phyloP scores from a whole-genome alignment of 2,329 filamentous ascomycete genomes.

The Penicillium brevicompactum region DNA sequence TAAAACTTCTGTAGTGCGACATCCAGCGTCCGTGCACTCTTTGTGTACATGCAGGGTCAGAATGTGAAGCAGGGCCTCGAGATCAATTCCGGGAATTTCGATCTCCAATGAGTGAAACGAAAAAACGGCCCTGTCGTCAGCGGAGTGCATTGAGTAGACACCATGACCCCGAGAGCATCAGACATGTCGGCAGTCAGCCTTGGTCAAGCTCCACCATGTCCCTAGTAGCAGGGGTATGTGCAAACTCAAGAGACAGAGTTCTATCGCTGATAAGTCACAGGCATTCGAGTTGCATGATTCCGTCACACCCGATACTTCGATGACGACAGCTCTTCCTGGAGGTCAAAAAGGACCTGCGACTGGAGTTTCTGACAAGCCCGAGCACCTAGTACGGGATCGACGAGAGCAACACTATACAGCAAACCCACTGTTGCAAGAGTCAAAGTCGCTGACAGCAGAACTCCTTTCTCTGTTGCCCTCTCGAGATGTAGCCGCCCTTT shows the following conservation, averaged over 20 bases:
- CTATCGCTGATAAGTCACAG: not conserved
- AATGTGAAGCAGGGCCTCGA: constrained; percentile 18
- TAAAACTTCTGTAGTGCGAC: constrained; percentile 28
- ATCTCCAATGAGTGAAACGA: not conserved
- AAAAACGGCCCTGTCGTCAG: not conserved
- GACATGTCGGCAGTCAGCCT: not conserved
- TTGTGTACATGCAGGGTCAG: constrained; percentile 27
- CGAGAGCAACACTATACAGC: not conserved
- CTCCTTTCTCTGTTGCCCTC: constrained; percentile 23
- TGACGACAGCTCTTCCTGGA: constrained; percentile 21
- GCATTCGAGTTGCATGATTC: constrained; percentile 19
- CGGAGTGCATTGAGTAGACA: not conserved
- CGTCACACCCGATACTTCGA: constrained; percentile 4
- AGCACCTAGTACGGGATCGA: not conserved
- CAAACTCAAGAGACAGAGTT: not conserved
- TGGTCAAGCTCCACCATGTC: constrained; percentile 26
- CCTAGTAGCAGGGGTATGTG: constrained; percentile 19
- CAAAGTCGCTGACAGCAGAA: constrained; percentile 7
- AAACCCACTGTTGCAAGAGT: not conserved
- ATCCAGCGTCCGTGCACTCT: constrained; percentile 36
- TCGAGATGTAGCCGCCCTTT: constrained; percentile 23
- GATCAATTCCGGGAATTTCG: constrained; percentile 5
- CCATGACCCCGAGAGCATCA: not conserved
- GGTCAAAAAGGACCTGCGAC: not conserved
- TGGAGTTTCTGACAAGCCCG: not conserved